Base-by-base conservation (phyloP, 176 grass and related monocot genomes). In the Puya raimondii region DNA sequence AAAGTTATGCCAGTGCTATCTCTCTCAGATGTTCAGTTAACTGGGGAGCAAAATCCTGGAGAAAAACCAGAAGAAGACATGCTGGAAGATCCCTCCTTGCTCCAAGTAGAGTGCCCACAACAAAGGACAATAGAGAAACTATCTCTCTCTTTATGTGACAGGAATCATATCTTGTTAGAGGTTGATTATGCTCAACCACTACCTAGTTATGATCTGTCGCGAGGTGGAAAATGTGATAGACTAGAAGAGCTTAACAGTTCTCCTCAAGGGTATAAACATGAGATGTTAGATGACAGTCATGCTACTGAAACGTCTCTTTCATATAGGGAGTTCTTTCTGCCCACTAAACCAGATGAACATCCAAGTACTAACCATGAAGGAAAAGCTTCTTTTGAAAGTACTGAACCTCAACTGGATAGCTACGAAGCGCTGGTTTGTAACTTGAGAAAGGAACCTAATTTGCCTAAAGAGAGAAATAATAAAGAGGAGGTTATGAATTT, bases 21-120 rank as follows among this genome's bases (percentile, higher is more conserved):
- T 48, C 25, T 85, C 52, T 71, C 29, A 74, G 61, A 66, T 73
- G 25, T 65, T 74, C 53, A 71, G 74, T 69, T 64, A 49, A 68
- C 66, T 74, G 68, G 59, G 3, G 52, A 71, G 47, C 66, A 64
- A 56, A 69, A 49, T 74, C 14, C 10, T 61, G 52, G 51, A 73
- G 22, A 68, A 67, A 69, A 71, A 64, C 68, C 64, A 78, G 74
- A 12, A 72, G 68, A 67, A 82, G 89, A 80, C 79, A 83, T 83
- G 80, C 82, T 92, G 53, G 87, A 88, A 74, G 85, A 92, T 71
- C 70, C 82, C 68, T 72, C 82, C 77, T 83, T 85, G 79, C 79
- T 82, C 70, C 82, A 81, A 78, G 66, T 84, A 49, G 85, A 91
- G 65, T 80, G 50, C 72, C 79, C 81, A 53, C n/a, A 79, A 50